Evolutionary conservation across 1,139 yeast species (phyloP).

Genomic region (Lodderomyces orthopsilosis): DNA sequence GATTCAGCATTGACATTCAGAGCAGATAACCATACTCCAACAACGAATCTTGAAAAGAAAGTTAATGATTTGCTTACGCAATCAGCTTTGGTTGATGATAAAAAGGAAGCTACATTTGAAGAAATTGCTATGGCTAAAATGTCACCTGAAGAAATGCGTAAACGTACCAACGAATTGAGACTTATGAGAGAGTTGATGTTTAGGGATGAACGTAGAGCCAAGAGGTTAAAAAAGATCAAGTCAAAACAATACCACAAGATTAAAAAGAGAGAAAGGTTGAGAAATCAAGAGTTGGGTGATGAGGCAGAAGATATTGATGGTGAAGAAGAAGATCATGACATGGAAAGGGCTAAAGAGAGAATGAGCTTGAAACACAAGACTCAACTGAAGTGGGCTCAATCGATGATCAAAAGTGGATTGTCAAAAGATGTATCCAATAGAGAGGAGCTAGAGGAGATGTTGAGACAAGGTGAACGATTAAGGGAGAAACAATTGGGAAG

Average conservation of each 20-base stretch:
- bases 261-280: slow-evolving; percentile 77
- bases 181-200: slow-evolving; percentile 95
- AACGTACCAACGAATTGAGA: slow-evolving; percentile 79
- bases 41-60: slow-evolving; percentile 65
- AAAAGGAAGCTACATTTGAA: slow-evolving; percentile 78
- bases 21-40: slow-evolving; percentile 38
- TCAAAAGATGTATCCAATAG: slow-evolving; percentile 82
- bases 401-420: slow-evolving; percentile 86
- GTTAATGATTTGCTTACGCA: slow-evolving; percentile 59
- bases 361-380: slow-evolving; percentile 90
- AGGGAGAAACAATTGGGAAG: slow-evolving; percentile 72
- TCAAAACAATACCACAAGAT: slow-evolving; percentile 86
- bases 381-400: slow-evolving; percentile 86
- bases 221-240: slow-evolving; percentile 88
- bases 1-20: slow-evolving; percentile 56
- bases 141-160: slow-evolving; percentile 74
- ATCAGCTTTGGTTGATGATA: slow-evolving; percentile 70
- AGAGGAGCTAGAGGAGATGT: slow-evolving; percentile 91
- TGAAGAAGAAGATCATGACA: slow-evolving; percentile 62
- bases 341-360: slow-evolving; percentile 82
- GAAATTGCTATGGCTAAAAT: slow-evolving; percentile 81
- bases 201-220: slow-evolving; percentile 88
- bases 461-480: slow-evolving; percentile 79
- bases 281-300: slow-evolving; percentile 68
- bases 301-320: slow-evolving; percentile 41